phyloP scores from a whole-genome alignment of 2,329 filamentous ascomycete species.

The Lecanicillium sp. region DNA sequence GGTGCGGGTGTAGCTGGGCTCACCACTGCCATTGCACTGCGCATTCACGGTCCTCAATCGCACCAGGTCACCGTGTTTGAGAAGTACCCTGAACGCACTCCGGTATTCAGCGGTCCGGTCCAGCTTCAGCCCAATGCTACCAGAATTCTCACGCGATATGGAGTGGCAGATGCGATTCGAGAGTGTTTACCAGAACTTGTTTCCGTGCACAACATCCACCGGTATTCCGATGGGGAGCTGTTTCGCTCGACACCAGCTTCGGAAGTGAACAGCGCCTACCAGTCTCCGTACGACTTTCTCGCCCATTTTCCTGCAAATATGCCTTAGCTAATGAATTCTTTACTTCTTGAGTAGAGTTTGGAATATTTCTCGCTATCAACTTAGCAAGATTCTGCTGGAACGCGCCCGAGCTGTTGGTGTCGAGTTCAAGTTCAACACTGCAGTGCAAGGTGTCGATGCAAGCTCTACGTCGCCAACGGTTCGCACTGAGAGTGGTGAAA shows the following conservation, averaged over 20 bases:
- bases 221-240: background rate
- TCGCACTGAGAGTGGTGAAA: background rate
- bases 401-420: background rate
- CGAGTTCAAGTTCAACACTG: background rate
- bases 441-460: background rate
- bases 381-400: background rate
- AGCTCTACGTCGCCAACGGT: background rate
- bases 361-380: background rate
- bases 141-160: background rate
- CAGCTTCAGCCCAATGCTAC: conserved; percentile 1
- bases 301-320: no score
- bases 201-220: conserved; percentile 1
- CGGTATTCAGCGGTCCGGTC: background rate
- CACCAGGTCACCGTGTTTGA: conserved; percentile 1
- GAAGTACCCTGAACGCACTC: conserved; percentile 1
- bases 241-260: background rate
- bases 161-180: background rate
- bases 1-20: conserved; percentile 1
- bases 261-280: background rate
- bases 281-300: background rate
- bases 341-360: background rate
- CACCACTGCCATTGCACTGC: background rate
- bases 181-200: background rate
- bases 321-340: no score
- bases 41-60: background rate